phyloP scores from a whole-genome alignment of 371 early-diverging fungal genomes.

The Blakeslea trispora region DNA sequence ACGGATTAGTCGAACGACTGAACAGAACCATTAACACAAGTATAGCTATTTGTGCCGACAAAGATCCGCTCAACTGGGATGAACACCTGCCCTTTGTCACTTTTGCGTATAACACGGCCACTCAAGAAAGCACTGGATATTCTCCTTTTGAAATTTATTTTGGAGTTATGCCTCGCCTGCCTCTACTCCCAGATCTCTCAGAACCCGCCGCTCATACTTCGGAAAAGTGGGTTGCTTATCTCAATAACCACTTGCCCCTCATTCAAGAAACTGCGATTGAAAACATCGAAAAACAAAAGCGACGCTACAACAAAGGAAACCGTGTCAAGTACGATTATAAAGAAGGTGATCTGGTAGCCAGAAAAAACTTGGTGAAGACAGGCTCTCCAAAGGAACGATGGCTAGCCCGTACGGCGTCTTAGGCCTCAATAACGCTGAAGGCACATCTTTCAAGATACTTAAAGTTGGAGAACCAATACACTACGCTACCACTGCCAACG shows the following conservation, averaged over 20 bases:
- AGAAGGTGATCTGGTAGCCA: neutral
- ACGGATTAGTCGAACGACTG: slow-evolving; percentile 21
- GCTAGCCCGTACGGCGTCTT: slow-evolving; percentile 1
- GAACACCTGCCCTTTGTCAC: slow-evolving; percentile 19
- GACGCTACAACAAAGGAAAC: neutral
- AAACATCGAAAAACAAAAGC: slow-evolving; percentile 13
- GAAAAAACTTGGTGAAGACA: slow-evolving; percentile 1
- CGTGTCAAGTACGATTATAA: slow-evolving; percentile 1
- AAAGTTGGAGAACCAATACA: neutral
- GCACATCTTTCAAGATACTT: neutral
- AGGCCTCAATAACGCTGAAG: neutral
- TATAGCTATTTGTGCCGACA: slow-evolving; percentile 7
- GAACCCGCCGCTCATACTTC: neutral
- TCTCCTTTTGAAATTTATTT: slow-evolving; percentile 22
- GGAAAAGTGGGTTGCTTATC: slow-evolving; percentile 17
- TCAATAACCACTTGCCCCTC: slow-evolving; percentile 14
- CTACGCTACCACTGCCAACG: neutral
- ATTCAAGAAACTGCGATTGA: slow-evolving; percentile 4
- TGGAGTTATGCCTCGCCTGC: slow-evolving; percentile 11
- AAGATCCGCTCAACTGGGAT: slow-evolving; percentile 13
- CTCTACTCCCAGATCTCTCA: neutral
- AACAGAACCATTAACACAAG: slow-evolving; percentile 19
- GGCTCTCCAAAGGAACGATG: slow-evolving; percentile 7
- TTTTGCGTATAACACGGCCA: slow-evolving; percentile 19
- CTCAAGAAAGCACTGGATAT: slow-evolving; percentile 9